These are phyloP conservation scores for Lyophyllum shimeji DNA, from an alignment of 768 basidiomycete genomes.

Conservation along the genomic window DNA sequence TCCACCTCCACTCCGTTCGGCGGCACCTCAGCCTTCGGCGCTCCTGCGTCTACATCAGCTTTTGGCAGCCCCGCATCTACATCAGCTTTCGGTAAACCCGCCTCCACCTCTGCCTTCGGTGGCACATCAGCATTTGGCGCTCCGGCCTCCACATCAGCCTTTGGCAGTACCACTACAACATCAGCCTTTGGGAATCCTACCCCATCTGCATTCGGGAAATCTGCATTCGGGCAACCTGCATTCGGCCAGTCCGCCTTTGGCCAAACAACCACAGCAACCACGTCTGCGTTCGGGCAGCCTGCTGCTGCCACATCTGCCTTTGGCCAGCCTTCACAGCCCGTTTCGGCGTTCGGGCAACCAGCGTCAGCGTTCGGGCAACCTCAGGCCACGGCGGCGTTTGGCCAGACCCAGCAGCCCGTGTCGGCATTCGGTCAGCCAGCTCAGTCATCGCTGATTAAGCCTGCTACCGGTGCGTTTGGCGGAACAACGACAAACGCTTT, in stretches of 20 bases:
- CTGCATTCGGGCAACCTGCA: conserved; percentile 38
- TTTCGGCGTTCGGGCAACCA: conserved; percentile 19
- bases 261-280: conserved; percentile 8
- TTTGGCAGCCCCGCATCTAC: conserved; percentile 28
- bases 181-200: conserved; percentile 28
- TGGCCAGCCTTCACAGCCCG: conserved; percentile 6
- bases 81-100: conserved; percentile 27
- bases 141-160: conserved; percentile 21
- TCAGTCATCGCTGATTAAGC: conserved; percentile 39
- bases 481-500: conserved; percentile 31
- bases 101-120: conserved; percentile 30
- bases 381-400: conserved; percentile 29
- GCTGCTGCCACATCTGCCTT: conserved; percentile 30
- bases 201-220: conserved; percentile 24
- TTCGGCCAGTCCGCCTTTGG: conserved; percentile 29
- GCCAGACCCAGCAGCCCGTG: conserved; percentile 30
- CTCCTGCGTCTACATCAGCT: conserved; percentile 19
- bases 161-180: conserved; percentile 21
- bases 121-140: conserved; percentile 29
- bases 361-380: conserved; percentile 31
- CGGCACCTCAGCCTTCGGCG: conserved; percentile 28
- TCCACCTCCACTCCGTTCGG: conserved; percentile 21
- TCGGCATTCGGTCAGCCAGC: conserved; percentile 38
- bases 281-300: conserved; percentile 27
- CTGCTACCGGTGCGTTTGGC: conserved; percentile 52